Conservation (phyloP, 306 rosid genomes). For the Trifolium dubium region DNA sequence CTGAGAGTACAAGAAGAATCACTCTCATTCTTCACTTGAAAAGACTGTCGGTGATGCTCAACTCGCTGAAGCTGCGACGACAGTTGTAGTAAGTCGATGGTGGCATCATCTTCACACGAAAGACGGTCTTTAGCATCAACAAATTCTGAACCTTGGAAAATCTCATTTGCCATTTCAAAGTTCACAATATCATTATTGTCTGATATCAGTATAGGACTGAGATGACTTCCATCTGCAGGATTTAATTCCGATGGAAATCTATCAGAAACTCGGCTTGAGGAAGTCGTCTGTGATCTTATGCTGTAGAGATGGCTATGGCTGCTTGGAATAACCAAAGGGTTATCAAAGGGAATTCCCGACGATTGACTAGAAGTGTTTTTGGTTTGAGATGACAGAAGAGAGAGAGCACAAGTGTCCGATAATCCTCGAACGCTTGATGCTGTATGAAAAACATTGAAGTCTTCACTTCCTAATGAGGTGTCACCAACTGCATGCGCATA, state of each 20-base stretch:
- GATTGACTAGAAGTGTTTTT: conserved; percentile 69
- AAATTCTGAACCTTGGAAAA: conserved; percentile 62
- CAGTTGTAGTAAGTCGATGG: conserved; percentile 79
- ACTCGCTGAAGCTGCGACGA: conserved; percentile 89
- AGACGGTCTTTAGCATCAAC: conserved; percentile 51
- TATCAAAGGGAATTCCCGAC: conserved; percentile 63
- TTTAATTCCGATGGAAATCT: conserved; percentile 54
- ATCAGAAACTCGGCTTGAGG: conserved; percentile 54
- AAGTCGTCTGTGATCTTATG: conserved; percentile 57
- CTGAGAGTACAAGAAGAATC: conserved; percentile 66
- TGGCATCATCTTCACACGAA: conserved; percentile 59
- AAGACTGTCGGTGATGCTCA: conserved; percentile 70
- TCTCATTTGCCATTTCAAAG: conserved; percentile 60
- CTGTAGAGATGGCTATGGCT: conserved; percentile 55
- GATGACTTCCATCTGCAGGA: conserved; percentile 54
- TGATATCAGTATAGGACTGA: conserved; percentile 55
- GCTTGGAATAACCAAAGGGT: conserved; percentile 56
- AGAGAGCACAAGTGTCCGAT: conserved; percentile 87
- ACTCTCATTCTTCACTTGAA: conserved; percentile 62
- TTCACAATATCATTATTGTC: conserved; percentile 53
- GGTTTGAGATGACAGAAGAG: conserved; percentile 98
- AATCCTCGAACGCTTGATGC: conserved; percentile 58
- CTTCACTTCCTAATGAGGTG: conserved; percentile 60
- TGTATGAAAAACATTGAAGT: conserved; percentile 58
- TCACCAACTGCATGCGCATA: conserved; percentile 45